These are phyloP conservation scores for Funneliformis caledonium DNA, from an alignment of 371 early-diverging fungal species.

Conservation along the genomic window DNA sequence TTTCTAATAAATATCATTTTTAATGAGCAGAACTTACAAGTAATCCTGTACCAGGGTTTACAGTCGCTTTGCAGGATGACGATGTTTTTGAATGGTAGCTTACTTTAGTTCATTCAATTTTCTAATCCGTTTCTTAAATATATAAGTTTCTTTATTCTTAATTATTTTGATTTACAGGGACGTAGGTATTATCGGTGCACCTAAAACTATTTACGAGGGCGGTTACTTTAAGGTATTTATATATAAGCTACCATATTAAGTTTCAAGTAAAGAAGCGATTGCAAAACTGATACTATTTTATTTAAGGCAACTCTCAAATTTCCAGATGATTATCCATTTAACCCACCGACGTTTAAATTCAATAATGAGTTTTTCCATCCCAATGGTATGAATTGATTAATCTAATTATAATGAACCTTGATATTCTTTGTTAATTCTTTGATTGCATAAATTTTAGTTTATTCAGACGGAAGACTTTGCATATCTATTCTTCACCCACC, in stretches of 20 bases:
- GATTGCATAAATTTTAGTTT: slow-evolving; percentile 50
- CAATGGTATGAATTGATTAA: slow-evolving; percentile 57
- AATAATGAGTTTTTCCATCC: slow-evolving; percentile 77
- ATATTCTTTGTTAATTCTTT: neutral
- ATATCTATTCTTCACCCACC: slow-evolving; percentile 83
- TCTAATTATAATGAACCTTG: neutral
- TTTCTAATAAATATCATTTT: neutral
- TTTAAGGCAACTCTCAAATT: slow-evolving; percentile 61
- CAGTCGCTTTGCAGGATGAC: slow-evolving; percentile 68
- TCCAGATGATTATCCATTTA: slow-evolving; percentile 61
- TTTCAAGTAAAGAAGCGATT: neutral
- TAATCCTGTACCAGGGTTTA: slow-evolving; percentile 75
- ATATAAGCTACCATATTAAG: neutral
- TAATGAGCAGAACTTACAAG: slow-evolving; percentile 53
- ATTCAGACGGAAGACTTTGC: slow-evolving; percentile 82
- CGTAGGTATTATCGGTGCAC: slow-evolving; percentile 84
- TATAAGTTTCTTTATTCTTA: slow-evolving; percentile 42
- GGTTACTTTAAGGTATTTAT: slow-evolving; percentile 85
- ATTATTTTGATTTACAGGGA: slow-evolving; percentile 55
- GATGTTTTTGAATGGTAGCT: slow-evolving; percentile 62
- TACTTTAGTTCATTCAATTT: neutral
- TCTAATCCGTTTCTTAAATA: neutral
- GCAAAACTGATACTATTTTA: neutral
- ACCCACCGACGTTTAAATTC: slow-evolving; percentile 85
- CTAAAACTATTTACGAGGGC: slow-evolving; percentile 86